Conservation (phyloP, 176 grass and related monocot species). For the Carex parvula region DNA sequence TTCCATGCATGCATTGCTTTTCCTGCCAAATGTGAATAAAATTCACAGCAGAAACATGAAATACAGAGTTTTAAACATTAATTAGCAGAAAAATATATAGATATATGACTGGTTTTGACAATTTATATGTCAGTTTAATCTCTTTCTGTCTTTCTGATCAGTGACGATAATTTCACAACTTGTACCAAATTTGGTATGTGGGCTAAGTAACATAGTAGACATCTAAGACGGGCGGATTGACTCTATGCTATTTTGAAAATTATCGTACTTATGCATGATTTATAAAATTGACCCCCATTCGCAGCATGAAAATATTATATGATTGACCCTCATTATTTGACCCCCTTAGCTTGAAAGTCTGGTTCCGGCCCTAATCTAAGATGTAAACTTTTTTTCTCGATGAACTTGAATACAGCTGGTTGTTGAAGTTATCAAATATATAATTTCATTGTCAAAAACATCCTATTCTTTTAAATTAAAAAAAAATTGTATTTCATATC, state of each 20-base stretch:
- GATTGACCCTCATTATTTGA: too few species aligned
- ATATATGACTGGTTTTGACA: background rate
- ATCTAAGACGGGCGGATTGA: background rate
- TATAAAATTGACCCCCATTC: too few species aligned
- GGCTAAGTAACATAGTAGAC: background rate
- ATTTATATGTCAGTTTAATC: background rate
- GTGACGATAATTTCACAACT: background rate
- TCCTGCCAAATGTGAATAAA: background rate
- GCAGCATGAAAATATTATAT: too few species aligned
- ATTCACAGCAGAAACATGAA: background rate
- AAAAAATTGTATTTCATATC: background rate
- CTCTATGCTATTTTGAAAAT: too few species aligned
- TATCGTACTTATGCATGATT: too few species aligned
- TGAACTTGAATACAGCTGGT: background rate
- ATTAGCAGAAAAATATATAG: background rate
- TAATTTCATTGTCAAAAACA: background rate
- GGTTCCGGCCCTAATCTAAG: too few species aligned
- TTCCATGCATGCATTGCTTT: background rate
- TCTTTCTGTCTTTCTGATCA: background rate
- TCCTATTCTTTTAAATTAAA: background rate
- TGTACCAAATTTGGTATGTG: background rate
- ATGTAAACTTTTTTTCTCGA: background rate
- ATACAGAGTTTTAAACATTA: background rate
- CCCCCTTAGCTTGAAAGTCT: too few species aligned
- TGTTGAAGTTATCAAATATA: background rate